Evolutionary conservation across 2,329 filamentous ascomycete species (phyloP), one percentile per base, ranked within the genome.

Genomic region (Emergomyces pasteurianus): DNA sequence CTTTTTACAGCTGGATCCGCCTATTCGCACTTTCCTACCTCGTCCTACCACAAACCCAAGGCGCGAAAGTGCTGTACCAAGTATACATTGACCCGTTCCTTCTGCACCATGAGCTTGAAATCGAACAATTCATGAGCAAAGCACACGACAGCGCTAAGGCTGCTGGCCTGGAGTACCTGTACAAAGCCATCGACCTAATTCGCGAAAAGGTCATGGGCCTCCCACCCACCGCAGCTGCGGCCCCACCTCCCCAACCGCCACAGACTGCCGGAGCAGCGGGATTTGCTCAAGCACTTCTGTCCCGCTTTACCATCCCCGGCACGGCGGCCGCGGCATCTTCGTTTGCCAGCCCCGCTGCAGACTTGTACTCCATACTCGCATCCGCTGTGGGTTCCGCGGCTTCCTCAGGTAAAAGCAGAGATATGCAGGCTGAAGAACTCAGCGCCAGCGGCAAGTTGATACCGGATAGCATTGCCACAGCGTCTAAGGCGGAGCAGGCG

Each of bases 21-120:
- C 84, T 96, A 60, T 79, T 86, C 71, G 87, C 94, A 76, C 85
- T 96, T 71, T 85, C 94, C 66, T 99, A 96, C 78, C 89, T 99
- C 64, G 91, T 97, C 70, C 85, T 96, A n/a, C 94, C 92, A 0
- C 92, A 95, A 74, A 94, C 90, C n/a, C 92, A 96, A 73, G 94
- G 94, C 73, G 91, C 92, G 61, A 88, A 88, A 63, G 78, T 88
- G 68, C 80, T 97, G 65, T 99, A 97, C 79, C 85, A 91, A 70
- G 82, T 85, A 63, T 86, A 94, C 73, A 80, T 97, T 63, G 87
- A 95, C 74, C 92, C 92, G 0, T 96, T 92, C 78, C 85, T 99
- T 57, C 81, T 85, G 69, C 83, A 91, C 63, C 92, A 99, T 74
- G 94, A 97, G 75, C 75, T 81, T 50, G 85, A 89, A 66, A 97